Conservation (phyloP, 78 protist genomes). For the Diacronema lutheri region DNA sequence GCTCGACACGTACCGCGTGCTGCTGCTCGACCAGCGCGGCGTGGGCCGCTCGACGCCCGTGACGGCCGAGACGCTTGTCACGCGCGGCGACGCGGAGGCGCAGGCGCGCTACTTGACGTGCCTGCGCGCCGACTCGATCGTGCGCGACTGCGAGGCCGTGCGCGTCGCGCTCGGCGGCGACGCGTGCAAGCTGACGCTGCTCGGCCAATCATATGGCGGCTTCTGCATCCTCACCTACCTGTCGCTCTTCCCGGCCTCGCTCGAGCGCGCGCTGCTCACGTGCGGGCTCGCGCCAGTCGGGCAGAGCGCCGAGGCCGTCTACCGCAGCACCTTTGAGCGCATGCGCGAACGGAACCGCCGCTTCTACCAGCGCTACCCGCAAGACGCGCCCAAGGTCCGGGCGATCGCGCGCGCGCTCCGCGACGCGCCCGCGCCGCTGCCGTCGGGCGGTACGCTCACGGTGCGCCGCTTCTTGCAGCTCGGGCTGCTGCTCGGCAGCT, state of each 20-base stretch:
- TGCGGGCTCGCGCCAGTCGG: slow-evolving; percentile 17
- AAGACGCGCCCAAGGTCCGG: background rate
- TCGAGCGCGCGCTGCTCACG: slow-evolving; percentile 2
- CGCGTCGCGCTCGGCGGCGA: background rate
- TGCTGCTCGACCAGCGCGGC: slow-evolving; percentile 23
- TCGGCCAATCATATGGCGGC: slow-evolving; percentile 38
- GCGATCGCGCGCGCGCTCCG: background rate
- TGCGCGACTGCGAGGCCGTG: background rate
- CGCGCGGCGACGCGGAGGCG: background rate
- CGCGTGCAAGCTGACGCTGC: background rate
- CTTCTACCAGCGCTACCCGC: slow-evolving; percentile 16
- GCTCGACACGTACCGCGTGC: slow-evolving; percentile 1
- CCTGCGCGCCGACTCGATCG: slow-evolving; percentile 23
- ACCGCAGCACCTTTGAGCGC: slow-evolving; percentile 11
- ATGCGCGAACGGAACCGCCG: slow-evolving; percentile 7
- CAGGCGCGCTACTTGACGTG: background rate
- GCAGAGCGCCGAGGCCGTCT: slow-evolving; percentile 14
- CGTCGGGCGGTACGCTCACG: background rate
- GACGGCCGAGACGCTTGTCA: background rate
- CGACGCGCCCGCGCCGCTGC: background rate
- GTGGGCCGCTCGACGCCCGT: background rate
- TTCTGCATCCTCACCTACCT: slow-evolving; percentile 37
- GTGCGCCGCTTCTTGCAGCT: slow-evolving; percentile 24
- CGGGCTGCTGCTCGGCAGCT: slow-evolving; percentile 25
- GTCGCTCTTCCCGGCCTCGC: slow-evolving; percentile 2